Conservation (phyloP, 139 green algal genomes). For the Micromonas commoda region DNA sequence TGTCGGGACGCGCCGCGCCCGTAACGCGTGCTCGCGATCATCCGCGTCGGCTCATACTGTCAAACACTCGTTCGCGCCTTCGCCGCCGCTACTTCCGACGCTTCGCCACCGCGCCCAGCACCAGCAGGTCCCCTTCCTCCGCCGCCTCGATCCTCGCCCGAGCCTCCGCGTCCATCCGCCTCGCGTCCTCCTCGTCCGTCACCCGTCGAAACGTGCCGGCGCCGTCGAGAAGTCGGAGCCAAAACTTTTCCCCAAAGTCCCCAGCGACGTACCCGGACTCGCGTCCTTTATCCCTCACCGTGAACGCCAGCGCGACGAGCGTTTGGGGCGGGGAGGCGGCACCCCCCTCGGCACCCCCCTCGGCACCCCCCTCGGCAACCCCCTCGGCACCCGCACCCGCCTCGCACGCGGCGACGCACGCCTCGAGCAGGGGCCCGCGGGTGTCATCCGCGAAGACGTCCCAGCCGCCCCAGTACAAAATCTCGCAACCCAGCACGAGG, state of each 20-base stretch:
- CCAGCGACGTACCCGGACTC: background rate
- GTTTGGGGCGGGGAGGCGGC: no score
- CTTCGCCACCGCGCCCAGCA: background rate
- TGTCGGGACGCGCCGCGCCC: no score
- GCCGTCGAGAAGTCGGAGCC: background rate
- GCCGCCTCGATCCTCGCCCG: background rate
- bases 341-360: no score
- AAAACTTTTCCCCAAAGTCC: background rate
- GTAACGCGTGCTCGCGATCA: no score
- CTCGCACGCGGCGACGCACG: background rate
- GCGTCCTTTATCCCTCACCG: background rate
- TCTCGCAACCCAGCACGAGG: background rate
- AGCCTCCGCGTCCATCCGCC: background rate
- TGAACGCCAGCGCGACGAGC: background rate
- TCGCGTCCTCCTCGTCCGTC: background rate
- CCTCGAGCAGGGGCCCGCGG: background rate
- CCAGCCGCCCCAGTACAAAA: background rate
- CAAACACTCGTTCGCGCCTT: no score
- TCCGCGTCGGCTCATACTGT: no score
- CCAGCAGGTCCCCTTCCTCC: background rate
- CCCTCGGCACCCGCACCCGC: no score
- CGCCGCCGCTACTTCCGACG: background rate
- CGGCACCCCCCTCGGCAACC: no score
- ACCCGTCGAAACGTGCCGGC: no score
- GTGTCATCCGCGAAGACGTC: background rate